Conservation (phyloP, 257 asterid genomes). For the Nicotiana knightiana region DNA sequence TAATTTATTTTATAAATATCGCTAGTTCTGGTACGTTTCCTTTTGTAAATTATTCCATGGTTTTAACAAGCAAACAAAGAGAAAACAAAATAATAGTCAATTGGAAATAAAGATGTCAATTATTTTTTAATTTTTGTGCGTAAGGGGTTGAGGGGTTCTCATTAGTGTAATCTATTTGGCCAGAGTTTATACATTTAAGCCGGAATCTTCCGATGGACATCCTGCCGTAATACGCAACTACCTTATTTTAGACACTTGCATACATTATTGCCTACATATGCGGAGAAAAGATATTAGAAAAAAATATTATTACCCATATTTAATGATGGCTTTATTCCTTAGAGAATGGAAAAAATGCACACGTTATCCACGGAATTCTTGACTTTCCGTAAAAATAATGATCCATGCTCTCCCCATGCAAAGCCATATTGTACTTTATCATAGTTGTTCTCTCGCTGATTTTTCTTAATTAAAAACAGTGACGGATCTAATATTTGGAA, state of each 20-base stretch:
- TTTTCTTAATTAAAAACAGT: not conserved
- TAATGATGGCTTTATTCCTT: not conserved
- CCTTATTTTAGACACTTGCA: not conserved
- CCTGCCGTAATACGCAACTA: not conserved
- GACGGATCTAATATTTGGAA: not conserved
- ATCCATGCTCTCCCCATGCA: not conserved
- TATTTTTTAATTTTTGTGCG: too few relatives aligned
- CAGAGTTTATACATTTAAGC: not conserved
- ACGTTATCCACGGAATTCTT: not conserved
- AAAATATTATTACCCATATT: not conserved
- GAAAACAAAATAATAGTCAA: too few relatives aligned
- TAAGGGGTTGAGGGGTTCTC: too few relatives aligned
- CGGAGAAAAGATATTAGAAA: constrained; percentile 6
- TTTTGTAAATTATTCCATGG: too few relatives aligned
- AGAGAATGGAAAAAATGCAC: constrained; percentile 11
- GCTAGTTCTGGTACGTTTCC: too few relatives aligned
- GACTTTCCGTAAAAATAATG: not conserved
- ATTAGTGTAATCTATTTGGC: too few relatives aligned
- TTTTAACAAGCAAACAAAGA: too few relatives aligned
- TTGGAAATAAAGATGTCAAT: too few relatives aligned
- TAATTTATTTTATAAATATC: too few relatives aligned
- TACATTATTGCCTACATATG: not conserved
- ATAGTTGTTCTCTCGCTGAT: not conserved
- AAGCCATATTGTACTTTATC: not conserved
- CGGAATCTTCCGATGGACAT: not conserved